A percentile compares a stretch with the other conserved stretches of the same genome.
Evolutionary conservation across 495 filamentous ascomycete species (phyloP).

Genomic region (Neurospora sp.): DNA sequence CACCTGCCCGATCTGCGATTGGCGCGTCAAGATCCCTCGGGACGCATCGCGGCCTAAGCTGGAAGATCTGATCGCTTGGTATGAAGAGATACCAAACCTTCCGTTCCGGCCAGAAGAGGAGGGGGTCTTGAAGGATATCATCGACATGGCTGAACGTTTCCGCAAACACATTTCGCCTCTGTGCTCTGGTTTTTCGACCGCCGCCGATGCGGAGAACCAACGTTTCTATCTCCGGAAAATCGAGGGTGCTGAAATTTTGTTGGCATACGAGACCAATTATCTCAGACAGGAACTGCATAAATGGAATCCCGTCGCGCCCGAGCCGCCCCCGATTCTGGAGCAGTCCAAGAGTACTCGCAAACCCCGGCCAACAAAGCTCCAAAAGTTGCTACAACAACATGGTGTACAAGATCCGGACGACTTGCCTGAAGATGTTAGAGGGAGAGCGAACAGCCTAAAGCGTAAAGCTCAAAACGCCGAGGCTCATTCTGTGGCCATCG

Average conservation of each 20-base stretch:
- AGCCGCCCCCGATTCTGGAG: conserved; percentile 73
- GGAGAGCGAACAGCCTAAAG: conserved; percentile 58
- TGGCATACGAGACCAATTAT: conserved; percentile 91
- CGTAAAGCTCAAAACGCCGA: conserved; percentile 44
- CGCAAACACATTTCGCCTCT: conserved; percentile 69
- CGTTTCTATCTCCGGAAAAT: conserved; percentile 99
- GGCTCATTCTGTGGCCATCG: conserved; percentile 21
- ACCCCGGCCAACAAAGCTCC: conserved; percentile 91
- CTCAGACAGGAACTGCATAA: conserved; percentile 94
- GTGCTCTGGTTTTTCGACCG: conserved; percentile 67
- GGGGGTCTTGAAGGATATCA: conserved; percentile 69
- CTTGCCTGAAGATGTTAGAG: conserved; percentile 67
- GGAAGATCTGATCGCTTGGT: conserved; percentile 83
- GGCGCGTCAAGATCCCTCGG: conserved; percentile 94
- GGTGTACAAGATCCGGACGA: conserved; percentile 83
- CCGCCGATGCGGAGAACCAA: conserved; percentile 76
- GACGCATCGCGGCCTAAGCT: conserved; percentile 94
- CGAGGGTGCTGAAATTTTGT: conserved; percentile 89
- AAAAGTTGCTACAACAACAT: conserved; percentile 84
- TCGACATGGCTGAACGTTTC: conserved; percentile 75
- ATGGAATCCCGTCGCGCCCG: conserved; percentile 85
- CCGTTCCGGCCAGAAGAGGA: conserved; percentile 98
- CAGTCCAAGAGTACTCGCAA: conserved; percentile 90
- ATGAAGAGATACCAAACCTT: conserved; percentile 67
- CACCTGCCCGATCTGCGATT: conserved; percentile 97